Conservation (phyloP, 768 basidiomycete species). For the Mycena chlorophos region DNA sequence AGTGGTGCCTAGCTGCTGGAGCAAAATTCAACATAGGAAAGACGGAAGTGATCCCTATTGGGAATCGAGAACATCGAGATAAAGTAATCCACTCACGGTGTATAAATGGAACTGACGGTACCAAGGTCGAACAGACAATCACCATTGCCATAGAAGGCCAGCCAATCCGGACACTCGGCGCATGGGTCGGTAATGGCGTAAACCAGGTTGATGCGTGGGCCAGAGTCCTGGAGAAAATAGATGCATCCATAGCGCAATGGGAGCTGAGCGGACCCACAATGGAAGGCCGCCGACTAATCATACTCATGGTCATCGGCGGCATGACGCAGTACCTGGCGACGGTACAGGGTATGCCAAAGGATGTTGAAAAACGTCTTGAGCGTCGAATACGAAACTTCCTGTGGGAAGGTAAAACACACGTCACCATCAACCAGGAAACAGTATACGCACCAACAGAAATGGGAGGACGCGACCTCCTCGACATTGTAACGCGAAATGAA, state of each 20-base stretch:
- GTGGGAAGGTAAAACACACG: neutral
- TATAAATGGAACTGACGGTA: neutral
- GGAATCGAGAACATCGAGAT: constrained; percentile 9
- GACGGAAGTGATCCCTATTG: constrained; percentile 25
- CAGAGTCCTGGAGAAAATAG: constrained; percentile 5
- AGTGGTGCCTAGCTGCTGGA: constrained; percentile 8
- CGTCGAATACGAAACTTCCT: neutral
- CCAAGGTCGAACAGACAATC: neutral
- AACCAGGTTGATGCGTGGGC: constrained; percentile 11
- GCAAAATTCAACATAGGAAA: constrained; percentile 26
- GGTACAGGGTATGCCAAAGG: constrained; percentile 24
- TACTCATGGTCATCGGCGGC: neutral
- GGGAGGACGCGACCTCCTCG: neutral
- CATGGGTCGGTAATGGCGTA: constrained; percentile 14
- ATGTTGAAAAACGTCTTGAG: constrained; percentile 1
- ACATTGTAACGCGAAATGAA: neutral
- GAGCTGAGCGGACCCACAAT: neutral
- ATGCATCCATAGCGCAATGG: neutral
- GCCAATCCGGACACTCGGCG: constrained; percentile 11
- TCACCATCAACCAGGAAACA: constrained; percentile 3
- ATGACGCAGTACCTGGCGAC: neutral
- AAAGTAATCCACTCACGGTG: neutral
- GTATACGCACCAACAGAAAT: neutral
- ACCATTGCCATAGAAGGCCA: constrained; percentile 15
- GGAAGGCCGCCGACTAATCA: neutral